Conservation (phyloP, 306 rosid genomes). For the Pachyrhizus erosus region DNA sequence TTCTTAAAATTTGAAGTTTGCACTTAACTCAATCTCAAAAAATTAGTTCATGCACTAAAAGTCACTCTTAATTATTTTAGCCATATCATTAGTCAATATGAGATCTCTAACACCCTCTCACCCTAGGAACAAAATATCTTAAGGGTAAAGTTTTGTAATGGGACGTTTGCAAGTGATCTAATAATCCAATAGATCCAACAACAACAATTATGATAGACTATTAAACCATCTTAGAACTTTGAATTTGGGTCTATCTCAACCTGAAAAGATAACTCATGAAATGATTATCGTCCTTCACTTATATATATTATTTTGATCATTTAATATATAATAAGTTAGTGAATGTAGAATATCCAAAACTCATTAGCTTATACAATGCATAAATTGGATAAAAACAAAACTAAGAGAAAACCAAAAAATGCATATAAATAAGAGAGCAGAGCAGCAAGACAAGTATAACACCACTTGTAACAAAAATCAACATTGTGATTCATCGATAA, state of each 20-base stretch:
- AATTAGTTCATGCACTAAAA: neutral
- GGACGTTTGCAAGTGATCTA: neutral
- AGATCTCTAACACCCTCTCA: neutral
- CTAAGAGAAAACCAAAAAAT: constrained; percentile 27
- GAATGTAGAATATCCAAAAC: neutral
- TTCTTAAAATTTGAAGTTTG: neutral
- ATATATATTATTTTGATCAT: neutral
- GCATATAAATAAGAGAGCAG: neutral
- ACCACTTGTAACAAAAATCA: neutral
- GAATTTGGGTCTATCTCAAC: neutral
- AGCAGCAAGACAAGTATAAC: neutral
- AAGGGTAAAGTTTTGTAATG: neutral
- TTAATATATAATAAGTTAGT: neutral
- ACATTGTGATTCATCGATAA: neutral
- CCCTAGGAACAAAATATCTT: neutral
- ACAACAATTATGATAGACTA: neutral
- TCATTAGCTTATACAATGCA: neutral
- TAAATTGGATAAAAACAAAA: neutral
- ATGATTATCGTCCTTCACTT: neutral
- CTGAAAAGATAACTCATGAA: neutral
- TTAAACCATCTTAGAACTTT: neutral
- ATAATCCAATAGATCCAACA: neutral
- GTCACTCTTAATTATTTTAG: neutral
- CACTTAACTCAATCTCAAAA: neutral
- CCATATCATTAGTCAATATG: neutral